A percentile compares a stretch with the other conserved stretches of the same genome.
These are phyloP conservation scores for Rhodotorula toruloides DNA, from an alignment of 768 basidiomycete species.

Conservation along the genomic window DNA sequence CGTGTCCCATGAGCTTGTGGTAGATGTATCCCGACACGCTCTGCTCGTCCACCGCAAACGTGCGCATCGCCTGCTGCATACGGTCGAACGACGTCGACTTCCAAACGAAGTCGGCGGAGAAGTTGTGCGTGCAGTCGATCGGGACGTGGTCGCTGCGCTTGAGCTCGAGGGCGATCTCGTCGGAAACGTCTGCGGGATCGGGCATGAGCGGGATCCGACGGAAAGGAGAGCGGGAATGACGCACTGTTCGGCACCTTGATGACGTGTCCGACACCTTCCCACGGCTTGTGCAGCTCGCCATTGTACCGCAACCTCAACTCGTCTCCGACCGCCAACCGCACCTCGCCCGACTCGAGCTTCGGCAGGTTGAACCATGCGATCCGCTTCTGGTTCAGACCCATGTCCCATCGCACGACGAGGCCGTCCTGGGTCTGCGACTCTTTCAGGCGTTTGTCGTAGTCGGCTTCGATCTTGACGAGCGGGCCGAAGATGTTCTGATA, in stretches of 20 bases:
- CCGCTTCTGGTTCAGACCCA: conserved; percentile 96
- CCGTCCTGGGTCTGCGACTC: conserved; percentile 98
- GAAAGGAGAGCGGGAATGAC: conserved; percentile 43
- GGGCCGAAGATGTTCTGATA: conserved; percentile 99
- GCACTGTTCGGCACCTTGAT: conserved; percentile 98
- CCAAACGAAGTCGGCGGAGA: conserved; percentile 99
- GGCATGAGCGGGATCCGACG: background rate
- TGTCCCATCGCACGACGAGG: conserved; percentile 92
- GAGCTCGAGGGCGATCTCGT: conserved; percentile 93
- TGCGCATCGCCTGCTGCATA: conserved; percentile 99
- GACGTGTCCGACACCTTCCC: conserved; percentile 97
- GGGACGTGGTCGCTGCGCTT: conserved; percentile 87
- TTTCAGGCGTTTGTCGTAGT: conserved; percentile 96
- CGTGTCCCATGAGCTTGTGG: conserved; percentile 96
- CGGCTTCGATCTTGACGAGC: conserved; percentile 97
- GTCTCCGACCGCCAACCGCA: conserved; percentile 91
- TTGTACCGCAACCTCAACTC: conserved; percentile 83
- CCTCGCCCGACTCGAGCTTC: conserved; percentile 96
- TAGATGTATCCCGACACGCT: conserved; percentile 99
- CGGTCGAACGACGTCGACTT: conserved; percentile 99
- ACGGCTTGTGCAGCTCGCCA: conserved; percentile 82
- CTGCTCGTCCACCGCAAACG: conserved; percentile 98
- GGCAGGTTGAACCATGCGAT: conserved; percentile 98
- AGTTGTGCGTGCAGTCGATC: conserved; percentile 86
- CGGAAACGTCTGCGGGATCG: conserved; percentile 71